Base-by-base conservation (phyloP, 2,329 filamentous ascomycete genomes). In the Hypoxylon sp. region DNA sequence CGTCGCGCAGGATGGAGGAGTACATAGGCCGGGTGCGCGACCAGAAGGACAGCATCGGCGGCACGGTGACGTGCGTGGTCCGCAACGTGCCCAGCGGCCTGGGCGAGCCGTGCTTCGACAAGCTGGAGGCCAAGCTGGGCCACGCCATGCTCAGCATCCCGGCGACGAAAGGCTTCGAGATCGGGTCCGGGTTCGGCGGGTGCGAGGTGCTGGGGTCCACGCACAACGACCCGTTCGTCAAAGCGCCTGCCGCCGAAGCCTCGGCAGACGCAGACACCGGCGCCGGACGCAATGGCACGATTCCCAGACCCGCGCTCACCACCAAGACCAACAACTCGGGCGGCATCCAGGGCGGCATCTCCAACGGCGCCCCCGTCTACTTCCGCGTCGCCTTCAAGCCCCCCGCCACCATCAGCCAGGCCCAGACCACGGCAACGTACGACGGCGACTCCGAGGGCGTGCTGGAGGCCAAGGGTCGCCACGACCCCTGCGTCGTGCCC, bases 81-180 rank as follows among this genome's bases (percentile, higher is more conserved):
- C 84, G 89, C 59, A 93, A 95, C 67, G 84, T 85, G 5, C 94
- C 93, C 19, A 82, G 84, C 29, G 93, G 93, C 0, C 81, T 97
- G 2, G 94, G 94, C 52, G 94, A 97, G 79, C 94, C 93, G 1
- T 89, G 85, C 72, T 97, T 99, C 72, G 90, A 96, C 73, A 97
- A 97, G 78, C 80, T 97, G 32, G 92, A 99, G 77, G 94, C 94
- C 5, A 84, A 83, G 69, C 84, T 99, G 35, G 92, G 85, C 17
- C 93, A 97, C 68, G 94, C 90, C 38, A 97, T 99, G 90, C 82
- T 97, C 58, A 91, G 86, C 69, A 96, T 97, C 64, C 94, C 94
- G 4, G 91, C 94, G 3, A 93, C 89, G 26, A 99, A 97, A 76
- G 93, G 89, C 45, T 97, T 97, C 68, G 93, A 97, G 70, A 87